Evolutionary conservation across 2,329 filamentous ascomycete genomes (phyloP).

Genomic region (Penicillium freii): DNA sequence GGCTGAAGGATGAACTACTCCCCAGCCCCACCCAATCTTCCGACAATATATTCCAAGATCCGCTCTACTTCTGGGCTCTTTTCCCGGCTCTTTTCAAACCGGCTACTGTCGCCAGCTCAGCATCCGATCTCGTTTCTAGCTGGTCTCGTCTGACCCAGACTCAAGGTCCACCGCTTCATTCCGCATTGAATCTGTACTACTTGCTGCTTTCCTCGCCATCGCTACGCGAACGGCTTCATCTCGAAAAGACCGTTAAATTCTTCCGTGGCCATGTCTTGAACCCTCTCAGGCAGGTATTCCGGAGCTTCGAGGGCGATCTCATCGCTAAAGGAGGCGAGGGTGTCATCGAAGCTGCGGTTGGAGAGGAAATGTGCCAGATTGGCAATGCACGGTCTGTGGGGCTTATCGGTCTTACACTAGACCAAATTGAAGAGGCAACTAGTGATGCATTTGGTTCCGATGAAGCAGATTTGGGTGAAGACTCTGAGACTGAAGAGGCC

Average conservation of each 20-base stretch:
- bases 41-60: constrained; percentile 35
- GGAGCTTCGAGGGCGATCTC: constrained; percentile 34
- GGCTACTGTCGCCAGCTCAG: constrained; percentile 41
- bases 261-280: constrained; percentile 35
- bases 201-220: constrained; percentile 52
- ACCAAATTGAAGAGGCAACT: constrained; percentile 37
- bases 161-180: constrained; percentile 50
- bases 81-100: constrained; percentile 55
- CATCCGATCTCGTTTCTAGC: constrained; percentile 39
- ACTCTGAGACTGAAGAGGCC: constrained; percentile 31
- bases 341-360: constrained; percentile 34
- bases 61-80: constrained; percentile 42
- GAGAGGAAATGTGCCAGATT: constrained; percentile 34
- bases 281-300: constrained; percentile 35
- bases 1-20: constrained; percentile 61
- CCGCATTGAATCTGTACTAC: constrained; percentile 59
- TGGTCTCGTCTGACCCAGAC: constrained; percentile 53
- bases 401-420: constrained; percentile 32
- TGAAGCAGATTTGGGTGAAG: constrained; percentile 29
- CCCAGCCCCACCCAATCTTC: constrained; percentile 34
- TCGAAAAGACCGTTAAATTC: constrained; percentile 38
- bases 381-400: constrained; percentile 39
- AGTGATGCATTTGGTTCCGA: constrained; percentile 29
- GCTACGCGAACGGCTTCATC: constrained; percentile 48
- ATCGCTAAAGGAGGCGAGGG: constrained; percentile 38